A percentile compares a stretch with the other conserved stretches of the same genome.
phyloP scores from a whole-genome alignment of 1,139 yeast genomes.

The Taphrina wiesneri region DNA sequence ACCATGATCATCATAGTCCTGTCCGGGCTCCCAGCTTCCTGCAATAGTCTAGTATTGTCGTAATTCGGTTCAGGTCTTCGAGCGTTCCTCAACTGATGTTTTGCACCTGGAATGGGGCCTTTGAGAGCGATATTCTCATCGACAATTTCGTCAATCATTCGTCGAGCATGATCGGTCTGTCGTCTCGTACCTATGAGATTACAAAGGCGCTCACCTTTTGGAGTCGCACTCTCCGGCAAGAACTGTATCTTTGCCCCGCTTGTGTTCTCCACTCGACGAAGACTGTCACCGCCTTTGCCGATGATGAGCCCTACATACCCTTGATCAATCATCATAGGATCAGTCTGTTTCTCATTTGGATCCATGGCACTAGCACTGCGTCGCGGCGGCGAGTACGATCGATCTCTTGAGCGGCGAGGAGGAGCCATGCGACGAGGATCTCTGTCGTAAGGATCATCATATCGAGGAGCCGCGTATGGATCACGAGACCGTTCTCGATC shows the following conservation, averaged over 20 bases:
- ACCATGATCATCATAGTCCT: conserved; percentile 34
- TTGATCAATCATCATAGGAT: conserved; percentile 39
- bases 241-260: conserved; percentile 41
- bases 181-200: conserved; percentile 39
- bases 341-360: conserved; percentile 28
- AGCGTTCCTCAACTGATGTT: conserved; percentile 33
- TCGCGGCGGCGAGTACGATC: conserved; percentile 27
- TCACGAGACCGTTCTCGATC: conserved; percentile 22
- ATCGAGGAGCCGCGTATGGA: conserved; percentile 15
- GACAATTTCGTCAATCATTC: conserved; percentile 38
- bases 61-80: conserved; percentile 24
- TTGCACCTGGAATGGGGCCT: conserved; percentile 36
- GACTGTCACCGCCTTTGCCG: conserved; percentile 42
- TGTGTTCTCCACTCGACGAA: conserved; percentile 39
- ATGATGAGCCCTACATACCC: conserved; percentile 41
- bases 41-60: conserved; percentile 26
- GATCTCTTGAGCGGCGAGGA: conserved; percentile 18
- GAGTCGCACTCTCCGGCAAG: conserved; percentile 31
- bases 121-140: conserved; percentile 38
- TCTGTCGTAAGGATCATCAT: conserved; percentile 21
- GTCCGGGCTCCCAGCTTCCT: conserved; percentile 32
- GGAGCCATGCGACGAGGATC: conserved; percentile 19
- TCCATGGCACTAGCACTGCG: conserved; percentile 24
- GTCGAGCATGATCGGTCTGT: conserved; percentile 38
- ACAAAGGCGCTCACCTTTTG: conserved; percentile 40